Evolutionary conservation across 2,329 filamentous ascomycete species (phyloP), one percentile per base, ranked within the genome.

Genomic region (Beauveria bassiana): DNA sequence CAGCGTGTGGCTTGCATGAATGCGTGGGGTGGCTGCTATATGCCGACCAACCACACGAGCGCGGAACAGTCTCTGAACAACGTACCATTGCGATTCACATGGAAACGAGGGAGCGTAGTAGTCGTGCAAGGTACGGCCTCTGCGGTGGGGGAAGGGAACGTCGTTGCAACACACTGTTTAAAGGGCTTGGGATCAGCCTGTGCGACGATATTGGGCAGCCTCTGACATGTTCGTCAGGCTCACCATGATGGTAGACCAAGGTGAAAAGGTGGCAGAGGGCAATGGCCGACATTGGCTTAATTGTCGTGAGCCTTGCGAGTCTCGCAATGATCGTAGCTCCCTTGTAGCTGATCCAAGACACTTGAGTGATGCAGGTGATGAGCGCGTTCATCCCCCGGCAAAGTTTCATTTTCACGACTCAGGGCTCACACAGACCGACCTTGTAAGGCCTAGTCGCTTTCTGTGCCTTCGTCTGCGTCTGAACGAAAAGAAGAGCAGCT

Each of bases 311-410:
- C n/a, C 50, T 53, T 14, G 22, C 26, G 8, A 28, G 42, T 42
- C 22, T 54, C 2, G 38, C 38, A 42, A 12, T n/a, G 28, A 26
- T 22, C 22, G 31, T 10, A 45, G n/a, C 24, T 45, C 46, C 40
- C 42, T 56, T 38, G 42, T 22, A 38, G 54, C 54, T 57, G 54
- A 50, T 59, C 45, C 56, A 59, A 59, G 56, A 59, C 56, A 59
- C 20, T n/a, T 20, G 43, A 18, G 54, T 49, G 34, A 50, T 42
- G 46, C 51, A 43, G 38, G 51, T 54, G 38, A 43, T 20, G 45
- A 16, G 31, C 56, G 22, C 56, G 56, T 51, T 49, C 14, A 7
- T 16, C 31, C 55, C 55, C 56, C 40, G 24, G 54, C 42, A 47
- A 24, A 22, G 43, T 46, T 24, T 47, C n/a, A 9, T 51, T 50